Conservation (phyloP, 2,329 filamentous ascomycete genomes). For the Paracamarosporium sp. region DNA sequence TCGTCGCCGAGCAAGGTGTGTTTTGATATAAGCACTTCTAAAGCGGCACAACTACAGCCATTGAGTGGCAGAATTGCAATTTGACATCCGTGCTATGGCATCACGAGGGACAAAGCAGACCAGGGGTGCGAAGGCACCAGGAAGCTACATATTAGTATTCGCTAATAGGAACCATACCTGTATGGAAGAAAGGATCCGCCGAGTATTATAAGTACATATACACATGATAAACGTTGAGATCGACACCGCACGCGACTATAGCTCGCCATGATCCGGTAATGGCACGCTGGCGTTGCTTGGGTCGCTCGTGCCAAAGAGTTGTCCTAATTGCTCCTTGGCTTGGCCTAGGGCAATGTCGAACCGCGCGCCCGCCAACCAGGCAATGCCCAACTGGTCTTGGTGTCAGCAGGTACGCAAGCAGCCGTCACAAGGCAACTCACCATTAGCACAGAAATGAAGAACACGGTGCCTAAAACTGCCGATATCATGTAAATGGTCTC, state of each 20-base stretch:
- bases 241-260: conserved; percentile 34
- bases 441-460: conserved; percentile 78
- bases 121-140: conserved; percentile 1
- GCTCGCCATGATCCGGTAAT: conserved; percentile 47
- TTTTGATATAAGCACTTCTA: conserved; percentile 78
- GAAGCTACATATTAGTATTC: conserved; percentile 34
- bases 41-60: conserved; percentile 93
- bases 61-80: conserved; percentile 86
- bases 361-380: conserved; percentile 80
- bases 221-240: conserved; percentile 16
- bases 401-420: conserved; percentile 22
- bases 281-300: conserved; percentile 1
- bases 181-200: conserved; percentile 19
- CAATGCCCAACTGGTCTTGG: conserved; percentile 69
- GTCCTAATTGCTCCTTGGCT: conserved; percentile 58
- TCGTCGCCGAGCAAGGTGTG: conserved; percentile 34
- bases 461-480: conserved; percentile 71
- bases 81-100: conserved; percentile 96
- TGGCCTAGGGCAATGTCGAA: conserved; percentile 75
- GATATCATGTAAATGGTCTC: conserved; percentile 69
- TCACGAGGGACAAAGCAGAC: conserved; percentile 13
- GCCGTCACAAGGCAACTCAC: conserved; percentile 59
- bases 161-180: conserved; percentile 18
- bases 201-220: conserved; percentile 40
- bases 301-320: conserved; percentile 37